Conservation (phyloP, 352 stramenopile genomes). For the Thalassiosira livingstoniorum region DNA sequence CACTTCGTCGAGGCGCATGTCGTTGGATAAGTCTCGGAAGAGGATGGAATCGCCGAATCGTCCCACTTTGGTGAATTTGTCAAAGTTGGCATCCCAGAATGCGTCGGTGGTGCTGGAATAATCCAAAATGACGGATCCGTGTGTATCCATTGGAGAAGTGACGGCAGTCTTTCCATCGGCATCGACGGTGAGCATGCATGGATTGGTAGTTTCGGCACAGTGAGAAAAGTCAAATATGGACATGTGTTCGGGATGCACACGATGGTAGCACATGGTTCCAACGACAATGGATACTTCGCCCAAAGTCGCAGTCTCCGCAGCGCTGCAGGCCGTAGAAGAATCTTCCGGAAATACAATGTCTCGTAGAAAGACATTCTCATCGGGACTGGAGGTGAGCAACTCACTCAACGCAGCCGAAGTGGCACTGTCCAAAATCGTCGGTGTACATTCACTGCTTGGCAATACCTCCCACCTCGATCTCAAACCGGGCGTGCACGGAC, state of each 20-base stretch:
- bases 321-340: not conserved
- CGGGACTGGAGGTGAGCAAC: not conserved
- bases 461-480: conserved; percentile 19
- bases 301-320: not conserved
- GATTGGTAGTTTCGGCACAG: not conserved
- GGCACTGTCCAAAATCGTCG: not conserved
- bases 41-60: conserved; percentile 36
- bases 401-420: conserved; percentile 5
- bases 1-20: not conserved
- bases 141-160: not conserved
- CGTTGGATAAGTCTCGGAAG: conserved; percentile 15
- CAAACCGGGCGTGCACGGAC: conserved; percentile 1
- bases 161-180: not conserved
- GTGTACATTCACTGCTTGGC: not conserved
- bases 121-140: not conserved
- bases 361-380: conserved; percentile 27
- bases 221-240: not conserved
- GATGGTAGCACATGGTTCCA: not conserved
- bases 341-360: conserved; percentile 23
- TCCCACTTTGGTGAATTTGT: conserved; percentile 42
- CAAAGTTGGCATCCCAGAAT: conserved; percentile 35
- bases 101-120: not conserved
- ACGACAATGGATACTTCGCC: conserved; percentile 11
- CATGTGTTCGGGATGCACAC: conserved; percentile 5
- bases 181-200: conserved; percentile 3